phyloP scores from a whole-genome alignment of 306 rosid genomes.

The Mucuna pruriens region DNA sequence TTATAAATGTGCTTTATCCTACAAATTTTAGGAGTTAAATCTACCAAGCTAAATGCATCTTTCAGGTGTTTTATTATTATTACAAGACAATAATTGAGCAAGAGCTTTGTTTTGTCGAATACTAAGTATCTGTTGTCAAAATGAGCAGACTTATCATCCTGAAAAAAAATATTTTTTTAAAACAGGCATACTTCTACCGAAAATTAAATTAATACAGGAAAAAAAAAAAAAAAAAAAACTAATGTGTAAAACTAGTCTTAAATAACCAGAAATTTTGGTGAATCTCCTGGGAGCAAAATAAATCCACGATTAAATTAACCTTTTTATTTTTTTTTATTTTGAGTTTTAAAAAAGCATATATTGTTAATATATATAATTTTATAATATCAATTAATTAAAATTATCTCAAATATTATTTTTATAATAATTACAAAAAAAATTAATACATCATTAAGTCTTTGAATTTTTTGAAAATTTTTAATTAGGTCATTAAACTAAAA shows the following conservation, averaged over 20 bases:
- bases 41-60: neutral
- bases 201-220: neutral
- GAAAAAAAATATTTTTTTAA: neutral
- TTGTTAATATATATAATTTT: too few relatives aligned
- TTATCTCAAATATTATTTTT: neutral
- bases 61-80: neutral
- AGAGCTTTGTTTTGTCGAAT: neutral
- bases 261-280: neutral
- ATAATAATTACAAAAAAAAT: neutral
- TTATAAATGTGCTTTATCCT: neutral
- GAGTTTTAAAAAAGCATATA: too few relatives aligned
- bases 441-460: too few relatives aligned
- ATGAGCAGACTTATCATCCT: neutral
- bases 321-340: too few relatives aligned
- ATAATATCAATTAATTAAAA: too few relatives aligned
- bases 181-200: neutral
- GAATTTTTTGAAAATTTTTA: too few relatives aligned
- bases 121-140: neutral
- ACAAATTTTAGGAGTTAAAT: neutral
- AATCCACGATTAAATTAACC: neutral
- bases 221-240: too few relatives aligned
- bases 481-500: too few relatives aligned
- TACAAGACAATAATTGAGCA: neutral
- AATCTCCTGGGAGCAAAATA: neutral
- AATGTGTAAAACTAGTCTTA: neutral